phyloP scores from a whole-genome alignment of 352 stramenopile species.

The Phytopythium vexans region DNA sequence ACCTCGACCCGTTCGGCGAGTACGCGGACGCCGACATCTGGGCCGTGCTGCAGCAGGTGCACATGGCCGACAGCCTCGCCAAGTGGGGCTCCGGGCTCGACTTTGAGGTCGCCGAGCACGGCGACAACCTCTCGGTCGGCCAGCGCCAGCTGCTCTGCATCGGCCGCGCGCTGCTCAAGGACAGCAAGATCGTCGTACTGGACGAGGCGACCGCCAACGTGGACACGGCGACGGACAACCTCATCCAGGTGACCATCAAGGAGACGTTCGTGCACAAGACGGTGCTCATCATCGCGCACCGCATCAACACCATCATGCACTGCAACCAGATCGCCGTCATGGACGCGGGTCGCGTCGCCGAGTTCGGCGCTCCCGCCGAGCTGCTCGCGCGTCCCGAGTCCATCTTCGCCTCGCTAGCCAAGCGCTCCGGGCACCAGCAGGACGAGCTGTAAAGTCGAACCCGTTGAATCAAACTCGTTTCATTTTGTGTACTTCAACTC shows the following conservation, averaged over 20 bases:
- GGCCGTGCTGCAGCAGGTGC: constrained; percentile 55
- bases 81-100: constrained; percentile 65
- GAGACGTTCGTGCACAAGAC: constrained; percentile 88
- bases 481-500: too few relatives aligned
- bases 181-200: constrained; percentile 89
- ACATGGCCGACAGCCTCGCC: constrained; percentile 59
- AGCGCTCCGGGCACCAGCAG: constrained; percentile 9
- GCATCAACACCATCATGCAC: constrained; percentile 94
- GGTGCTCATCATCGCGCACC: constrained; percentile 93
- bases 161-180: constrained; percentile 88
- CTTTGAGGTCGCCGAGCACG: constrained; percentile 86
- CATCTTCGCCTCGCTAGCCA: constrained; percentile 64
- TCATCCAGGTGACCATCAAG: constrained; percentile 74
- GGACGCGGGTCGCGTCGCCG: constrained; percentile 80
- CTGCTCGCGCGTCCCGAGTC: constrained; percentile 69
- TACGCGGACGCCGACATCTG: constrained; percentile 69
- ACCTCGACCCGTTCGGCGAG: constrained; percentile 88
- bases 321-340: constrained; percentile 90
- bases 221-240: constrained; percentile 69
- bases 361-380: constrained; percentile 85
- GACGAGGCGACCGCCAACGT: constrained; percentile 95
- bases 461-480: too few relatives aligned
- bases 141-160: constrained; percentile 96
- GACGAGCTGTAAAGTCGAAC: too few relatives aligned
- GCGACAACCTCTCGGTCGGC: constrained; percentile 95